Evolutionary conservation across 2,329 filamentous ascomycete species (phyloP).

Genomic region (Cryphonectria radicalis): DNA sequence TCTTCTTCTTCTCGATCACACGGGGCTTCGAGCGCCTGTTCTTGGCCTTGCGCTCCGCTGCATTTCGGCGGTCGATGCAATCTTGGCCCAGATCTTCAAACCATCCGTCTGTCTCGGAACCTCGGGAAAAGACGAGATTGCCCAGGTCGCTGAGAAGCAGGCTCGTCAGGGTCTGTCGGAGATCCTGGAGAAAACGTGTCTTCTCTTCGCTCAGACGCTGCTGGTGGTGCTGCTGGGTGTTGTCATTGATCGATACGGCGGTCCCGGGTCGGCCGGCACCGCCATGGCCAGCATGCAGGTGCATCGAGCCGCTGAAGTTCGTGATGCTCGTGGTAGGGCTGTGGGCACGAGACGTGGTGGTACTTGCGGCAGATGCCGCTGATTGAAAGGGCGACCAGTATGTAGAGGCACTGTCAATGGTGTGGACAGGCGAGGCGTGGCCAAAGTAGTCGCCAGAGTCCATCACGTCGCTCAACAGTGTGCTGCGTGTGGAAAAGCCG

Average conservation of each 20-base stretch:
- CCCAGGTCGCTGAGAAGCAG: slow-evolving; percentile 88
- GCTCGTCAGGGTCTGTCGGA: slow-evolving; percentile 80
- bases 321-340: slow-evolving; percentile 66
- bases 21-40: slow-evolving; percentile 55
- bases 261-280: slow-evolving; percentile 63
- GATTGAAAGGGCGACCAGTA: slow-evolving; percentile 90
- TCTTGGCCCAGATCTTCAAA: slow-evolving; percentile 72
- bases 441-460: slow-evolving; percentile 76
- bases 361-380: slow-evolving; percentile 61
- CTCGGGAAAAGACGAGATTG: slow-evolving; percentile 80
- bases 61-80: slow-evolving; percentile 66
- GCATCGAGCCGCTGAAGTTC: slow-evolving; percentile 56
- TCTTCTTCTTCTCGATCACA: slow-evolving; percentile 68
- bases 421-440: slow-evolving; percentile 65
- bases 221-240: slow-evolving; percentile 66
- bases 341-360: slow-evolving; percentile 62
- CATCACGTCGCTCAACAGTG: slow-evolving; percentile 65
- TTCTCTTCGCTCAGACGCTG: slow-evolving; percentile 71
- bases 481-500: slow-evolving; percentile 60
- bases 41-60: slow-evolving; percentile 53
- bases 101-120: slow-evolving; percentile 92
- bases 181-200: slow-evolving; percentile 73
- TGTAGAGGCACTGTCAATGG: slow-evolving; percentile 75
- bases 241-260: slow-evolving; percentile 70
- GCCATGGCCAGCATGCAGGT: slow-evolving; percentile 51